Percentiles rank a stretch among this genome's conserved stretches.
Evolutionary conservation across 192 early-diverging fungal species (phyloP).

Genomic region (Gaertneriomyces sp.): DNA sequence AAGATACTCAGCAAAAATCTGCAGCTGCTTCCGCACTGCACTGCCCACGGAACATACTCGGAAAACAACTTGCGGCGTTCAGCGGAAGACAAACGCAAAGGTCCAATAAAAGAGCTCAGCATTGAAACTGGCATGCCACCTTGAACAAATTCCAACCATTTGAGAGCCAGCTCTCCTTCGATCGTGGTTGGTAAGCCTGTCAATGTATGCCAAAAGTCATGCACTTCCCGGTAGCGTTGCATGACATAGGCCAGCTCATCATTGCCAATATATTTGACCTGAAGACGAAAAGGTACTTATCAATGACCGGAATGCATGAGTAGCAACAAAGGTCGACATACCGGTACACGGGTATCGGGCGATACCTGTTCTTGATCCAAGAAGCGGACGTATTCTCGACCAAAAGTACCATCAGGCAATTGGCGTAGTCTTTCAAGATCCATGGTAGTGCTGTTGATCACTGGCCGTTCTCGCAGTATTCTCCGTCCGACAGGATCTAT

Average conservation of each 20-base stretch:
- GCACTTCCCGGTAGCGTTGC: constrained; percentile 86
- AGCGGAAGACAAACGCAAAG: constrained; percentile 56
- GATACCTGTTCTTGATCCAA: constrained; percentile 74
- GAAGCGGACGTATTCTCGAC: constrained; percentile 77
- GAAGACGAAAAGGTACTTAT: not conserved
- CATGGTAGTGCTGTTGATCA: constrained; percentile 66
- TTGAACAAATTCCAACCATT: constrained; percentile 92
- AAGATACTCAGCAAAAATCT: constrained; percentile 82
- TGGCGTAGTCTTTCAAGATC: constrained; percentile 61
- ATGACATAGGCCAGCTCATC: constrained; percentile 92
- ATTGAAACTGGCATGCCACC: constrained; percentile 85
- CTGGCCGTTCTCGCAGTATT: constrained; percentile 78
- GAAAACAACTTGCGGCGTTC: constrained; percentile 64
- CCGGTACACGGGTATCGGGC: constrained; percentile 74
- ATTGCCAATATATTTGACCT: constrained; percentile 86
- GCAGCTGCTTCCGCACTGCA: constrained; percentile 71
- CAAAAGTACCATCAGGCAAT: constrained; percentile 75
- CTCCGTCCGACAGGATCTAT: constrained; percentile 67
- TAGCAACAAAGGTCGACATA: constrained; percentile 23
- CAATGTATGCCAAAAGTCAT: constrained; percentile 91
- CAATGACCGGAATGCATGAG: too few species aligned
- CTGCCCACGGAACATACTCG: constrained; percentile 86
- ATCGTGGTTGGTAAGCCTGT: constrained; percentile 77
- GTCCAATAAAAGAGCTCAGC: constrained; percentile 80
- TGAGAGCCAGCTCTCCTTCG: constrained; percentile 88